Percentiles rank a stretch among this genome's conserved stretches.
These are phyloP conservation scores for Naganishia liquefaciens DNA, from an alignment of 1,284 basidiomycete genomes.

Conservation along the genomic window DNA sequence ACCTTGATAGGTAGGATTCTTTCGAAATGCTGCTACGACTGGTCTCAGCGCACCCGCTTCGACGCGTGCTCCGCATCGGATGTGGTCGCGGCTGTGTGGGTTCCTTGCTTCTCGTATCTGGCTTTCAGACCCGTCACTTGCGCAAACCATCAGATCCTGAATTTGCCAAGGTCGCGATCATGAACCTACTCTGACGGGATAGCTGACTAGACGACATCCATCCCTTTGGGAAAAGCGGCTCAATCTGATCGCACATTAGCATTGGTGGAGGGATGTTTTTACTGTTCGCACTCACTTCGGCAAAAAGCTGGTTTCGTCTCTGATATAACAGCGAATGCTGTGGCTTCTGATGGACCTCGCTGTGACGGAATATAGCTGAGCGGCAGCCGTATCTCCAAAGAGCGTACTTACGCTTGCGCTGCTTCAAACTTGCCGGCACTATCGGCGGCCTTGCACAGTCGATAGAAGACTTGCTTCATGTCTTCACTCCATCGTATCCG, in stretches of 20 bases:
- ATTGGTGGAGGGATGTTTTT: conserved; percentile 33
- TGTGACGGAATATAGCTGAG: not conserved
- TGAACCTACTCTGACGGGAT: conserved; percentile 45
- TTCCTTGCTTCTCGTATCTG: conserved; percentile 21
- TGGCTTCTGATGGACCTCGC: conserved; percentile 2
- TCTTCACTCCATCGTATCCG: conserved; percentile 42
- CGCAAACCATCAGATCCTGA: not conserved
- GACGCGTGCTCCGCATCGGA: too few relatives aligned
- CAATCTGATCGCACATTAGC: conserved; percentile 45
- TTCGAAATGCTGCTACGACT: too few relatives aligned
- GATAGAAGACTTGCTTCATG: conserved; percentile 46
- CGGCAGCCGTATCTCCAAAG: not conserved
- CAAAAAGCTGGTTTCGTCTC: conserved; percentile 3
- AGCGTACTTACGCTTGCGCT: conserved; percentile 7
- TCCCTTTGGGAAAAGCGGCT: conserved; percentile 47
- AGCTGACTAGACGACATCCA: conserved; percentile 41
- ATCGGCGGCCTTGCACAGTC: conserved; percentile 39
- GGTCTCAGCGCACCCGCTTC: too few relatives aligned
- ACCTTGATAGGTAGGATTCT: too few relatives aligned
- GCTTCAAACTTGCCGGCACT: conserved; percentile 10
- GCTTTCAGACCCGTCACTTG: conserved; percentile 26
- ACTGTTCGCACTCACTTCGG: conserved; percentile 4
- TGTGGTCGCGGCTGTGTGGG: not conserved
- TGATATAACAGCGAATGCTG: not conserved
- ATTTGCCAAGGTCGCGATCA: not conserved